These are phyloP conservation scores for Torulaspora delbrueckii DNA, from an alignment of 805 yeast species.

Conservation along the genomic window DNA sequence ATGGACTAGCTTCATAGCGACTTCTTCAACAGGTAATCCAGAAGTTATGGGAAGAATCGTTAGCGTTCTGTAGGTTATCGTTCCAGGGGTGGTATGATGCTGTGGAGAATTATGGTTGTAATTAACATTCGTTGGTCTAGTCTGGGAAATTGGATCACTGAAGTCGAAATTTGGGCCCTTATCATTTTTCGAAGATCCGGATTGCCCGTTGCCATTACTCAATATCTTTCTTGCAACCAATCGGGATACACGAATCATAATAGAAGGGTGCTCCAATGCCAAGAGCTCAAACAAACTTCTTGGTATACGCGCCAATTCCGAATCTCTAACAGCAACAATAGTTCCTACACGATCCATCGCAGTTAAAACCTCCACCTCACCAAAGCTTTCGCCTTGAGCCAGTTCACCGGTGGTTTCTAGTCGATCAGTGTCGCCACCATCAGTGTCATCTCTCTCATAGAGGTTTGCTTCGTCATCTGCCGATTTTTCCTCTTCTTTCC, in stretches of 20 bases:
- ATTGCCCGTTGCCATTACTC: constrained; percentile 14
- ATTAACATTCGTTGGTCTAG: constrained; percentile 19
- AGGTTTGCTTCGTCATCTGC: constrained; percentile 23
- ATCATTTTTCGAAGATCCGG: constrained; percentile 14
- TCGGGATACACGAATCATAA: constrained; percentile 84
- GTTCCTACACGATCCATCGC: constrained; percentile 65
- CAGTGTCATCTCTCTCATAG: constrained; percentile 11
- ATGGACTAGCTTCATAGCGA: constrained; percentile 67
- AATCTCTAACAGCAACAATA: constrained; percentile 82
- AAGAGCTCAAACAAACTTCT: constrained; percentile 80
- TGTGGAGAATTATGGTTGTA: constrained; percentile 13
- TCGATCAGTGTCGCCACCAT: constrained; percentile 13
- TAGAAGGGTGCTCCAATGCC: constrained; percentile 78
- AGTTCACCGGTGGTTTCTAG: constrained; percentile 57
- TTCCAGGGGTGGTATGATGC: constrained; percentile 18
- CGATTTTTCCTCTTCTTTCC: constrained; percentile 12
- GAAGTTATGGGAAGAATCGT: constrained; percentile 74
- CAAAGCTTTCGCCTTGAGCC: constrained; percentile 92
- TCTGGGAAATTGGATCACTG: constrained; percentile 33
- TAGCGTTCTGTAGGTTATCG: constrained; percentile 60
- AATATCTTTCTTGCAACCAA: constrained; percentile 64
- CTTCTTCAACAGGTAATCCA: constrained; percentile 83
- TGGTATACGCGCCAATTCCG: constrained; percentile 91
- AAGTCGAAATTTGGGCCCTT: constrained; percentile 28
- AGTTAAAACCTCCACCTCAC: constrained; percentile 90